A percentile compares a stretch with the other conserved stretches of the same genome.
Evolutionary conservation across 768 basidiomycete species (phyloP).

Genomic region (Sporobolomyces phaffii): DNA sequence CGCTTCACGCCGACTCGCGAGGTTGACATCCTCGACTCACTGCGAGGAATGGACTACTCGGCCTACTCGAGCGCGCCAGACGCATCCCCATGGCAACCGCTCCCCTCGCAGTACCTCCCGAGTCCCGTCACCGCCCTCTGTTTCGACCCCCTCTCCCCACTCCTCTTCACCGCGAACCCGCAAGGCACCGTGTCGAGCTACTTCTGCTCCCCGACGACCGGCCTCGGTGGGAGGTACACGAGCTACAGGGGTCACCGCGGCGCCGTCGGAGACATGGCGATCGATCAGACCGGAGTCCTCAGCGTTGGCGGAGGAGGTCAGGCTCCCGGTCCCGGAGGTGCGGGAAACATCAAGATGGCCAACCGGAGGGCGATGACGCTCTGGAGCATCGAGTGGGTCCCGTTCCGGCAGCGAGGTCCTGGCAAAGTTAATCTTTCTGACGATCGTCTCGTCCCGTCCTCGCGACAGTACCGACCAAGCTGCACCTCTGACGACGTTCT

Average conservation of each 20-base stretch:
- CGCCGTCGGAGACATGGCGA: slow-evolving; percentile 64
- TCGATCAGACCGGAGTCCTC: slow-evolving; percentile 70
- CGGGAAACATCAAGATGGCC: slow-evolving; percentile 47
- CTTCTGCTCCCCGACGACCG: slow-evolving; percentile 49
- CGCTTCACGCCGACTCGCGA: no score
- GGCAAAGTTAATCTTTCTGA: no score
- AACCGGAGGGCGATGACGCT: slow-evolving; percentile 46
- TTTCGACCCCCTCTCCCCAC: slow-evolving; percentile 86
- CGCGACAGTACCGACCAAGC: slow-evolving; percentile 31
- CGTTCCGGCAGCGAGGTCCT: no score
- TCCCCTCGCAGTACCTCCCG: slow-evolving; percentile 32
- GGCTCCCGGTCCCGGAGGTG: slow-evolving; percentile 4
- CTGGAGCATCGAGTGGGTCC: slow-evolving; percentile 47
- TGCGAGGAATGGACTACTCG: background rate
- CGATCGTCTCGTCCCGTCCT: background rate
- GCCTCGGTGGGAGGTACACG: slow-evolving; percentile 40
- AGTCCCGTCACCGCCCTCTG: slow-evolving; percentile 42
- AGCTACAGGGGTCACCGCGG: slow-evolving; percentile 40
- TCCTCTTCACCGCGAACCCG: slow-evolving; percentile 75
- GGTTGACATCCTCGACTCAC: no score
- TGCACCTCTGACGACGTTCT: slow-evolving; percentile 37
- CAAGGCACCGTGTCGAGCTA: slow-evolving; percentile 65
- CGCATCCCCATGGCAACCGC: slow-evolving; percentile 20
- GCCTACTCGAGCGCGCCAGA: background rate
- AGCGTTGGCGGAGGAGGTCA: slow-evolving; percentile 45